Evolutionary conservation across 768 basidiomycete genomes (phyloP).

Genomic region (Pleurotus cornucopiae): DNA sequence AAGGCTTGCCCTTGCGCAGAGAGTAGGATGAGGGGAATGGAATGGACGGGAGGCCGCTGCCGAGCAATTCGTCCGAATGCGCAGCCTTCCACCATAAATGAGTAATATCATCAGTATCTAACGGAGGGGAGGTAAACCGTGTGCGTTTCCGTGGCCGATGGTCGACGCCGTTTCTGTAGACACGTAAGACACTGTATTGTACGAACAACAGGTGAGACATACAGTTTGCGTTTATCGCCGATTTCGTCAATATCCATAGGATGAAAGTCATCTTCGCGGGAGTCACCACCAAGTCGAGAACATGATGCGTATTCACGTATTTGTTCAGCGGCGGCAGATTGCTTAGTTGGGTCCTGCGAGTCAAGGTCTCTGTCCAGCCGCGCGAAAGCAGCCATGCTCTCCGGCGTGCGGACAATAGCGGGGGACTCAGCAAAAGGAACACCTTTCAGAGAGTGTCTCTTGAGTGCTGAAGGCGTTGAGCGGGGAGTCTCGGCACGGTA

Average conservation of each 20-base stretch:
- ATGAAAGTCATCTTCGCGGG: conserved; percentile 22
- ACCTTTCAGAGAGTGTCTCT: conserved; percentile 29
- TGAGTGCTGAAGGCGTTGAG: conserved; percentile 21
- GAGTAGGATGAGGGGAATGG: conserved; percentile 34
- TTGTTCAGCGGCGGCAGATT: conserved; percentile 19
- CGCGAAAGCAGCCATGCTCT: conserved; percentile 68
- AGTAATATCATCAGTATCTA: conserved; percentile 37
- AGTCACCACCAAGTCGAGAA: conserved; percentile 30
- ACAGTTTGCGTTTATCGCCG: conserved; percentile 70
- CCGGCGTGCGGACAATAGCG: conserved; percentile 65
- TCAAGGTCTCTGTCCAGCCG: conserved; percentile 42
- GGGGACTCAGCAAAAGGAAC: conserved; percentile 60
- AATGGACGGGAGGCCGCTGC: conserved; percentile 60
- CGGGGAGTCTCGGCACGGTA: conserved; percentile 18
- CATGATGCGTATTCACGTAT: conserved; percentile 32
- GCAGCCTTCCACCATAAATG: conserved; percentile 77
- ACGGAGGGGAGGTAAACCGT: conserved; percentile 38
- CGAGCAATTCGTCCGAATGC: conserved; percentile 55
- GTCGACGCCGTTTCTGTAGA: conserved; percentile 30
- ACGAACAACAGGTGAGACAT: conserved; percentile 15
- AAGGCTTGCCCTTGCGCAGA: conserved; percentile 12
- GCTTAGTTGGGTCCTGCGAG: conserved; percentile 9
- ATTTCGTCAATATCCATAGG: conserved; percentile 24
- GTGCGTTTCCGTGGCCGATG: conserved; percentile 60
- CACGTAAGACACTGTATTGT: neutral